These are phyloP conservation scores for Luvunga scandens DNA, from an alignment of 345 rosid species.

Conservation along the genomic window DNA sequence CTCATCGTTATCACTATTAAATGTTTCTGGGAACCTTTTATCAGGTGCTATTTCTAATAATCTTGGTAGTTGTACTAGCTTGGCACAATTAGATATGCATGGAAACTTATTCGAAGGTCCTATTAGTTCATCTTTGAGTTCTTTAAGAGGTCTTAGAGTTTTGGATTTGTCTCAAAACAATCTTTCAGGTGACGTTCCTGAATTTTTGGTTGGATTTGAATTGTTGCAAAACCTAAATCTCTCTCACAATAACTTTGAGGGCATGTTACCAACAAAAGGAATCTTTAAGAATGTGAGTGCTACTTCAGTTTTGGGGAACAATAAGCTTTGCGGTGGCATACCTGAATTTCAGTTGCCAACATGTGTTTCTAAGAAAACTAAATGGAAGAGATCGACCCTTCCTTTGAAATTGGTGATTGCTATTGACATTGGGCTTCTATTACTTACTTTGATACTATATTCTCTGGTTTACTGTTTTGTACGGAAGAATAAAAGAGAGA, in stretches of 20 bases:
- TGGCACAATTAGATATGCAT: not conserved
- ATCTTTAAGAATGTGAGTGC: no score
- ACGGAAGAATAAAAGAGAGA: not conserved
- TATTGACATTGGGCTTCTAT: not conserved
- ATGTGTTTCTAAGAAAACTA: constrained; percentile 11
- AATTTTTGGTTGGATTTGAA: constrained; percentile 3
- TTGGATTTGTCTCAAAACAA: constrained; percentile 1
- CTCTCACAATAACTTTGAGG: no score
- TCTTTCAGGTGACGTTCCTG: constrained; percentile 12
- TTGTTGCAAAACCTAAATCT: constrained; percentile 7
- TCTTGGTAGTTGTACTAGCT: not conserved
- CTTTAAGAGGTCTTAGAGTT: no score
- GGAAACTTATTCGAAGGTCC: constrained; percentile 7
- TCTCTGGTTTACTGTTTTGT: not conserved
- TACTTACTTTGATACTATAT: not conserved
- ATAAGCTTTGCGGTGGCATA: not conserved
- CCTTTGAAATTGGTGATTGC: not conserved
- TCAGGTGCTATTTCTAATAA: constrained; percentile 1
- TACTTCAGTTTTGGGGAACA: no score
- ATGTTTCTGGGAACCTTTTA: not conserved
- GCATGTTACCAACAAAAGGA: no score
- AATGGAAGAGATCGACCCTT: not conserved
- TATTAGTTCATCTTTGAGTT: not conserved
- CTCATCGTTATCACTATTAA: constrained; percentile 15
- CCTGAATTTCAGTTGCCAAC: not conserved